A percentile compares a stretch with the other conserved stretches of the same genome.
phyloP scores from a whole-genome alignment of 805 yeast genomes.

The Candida awuae region DNA sequence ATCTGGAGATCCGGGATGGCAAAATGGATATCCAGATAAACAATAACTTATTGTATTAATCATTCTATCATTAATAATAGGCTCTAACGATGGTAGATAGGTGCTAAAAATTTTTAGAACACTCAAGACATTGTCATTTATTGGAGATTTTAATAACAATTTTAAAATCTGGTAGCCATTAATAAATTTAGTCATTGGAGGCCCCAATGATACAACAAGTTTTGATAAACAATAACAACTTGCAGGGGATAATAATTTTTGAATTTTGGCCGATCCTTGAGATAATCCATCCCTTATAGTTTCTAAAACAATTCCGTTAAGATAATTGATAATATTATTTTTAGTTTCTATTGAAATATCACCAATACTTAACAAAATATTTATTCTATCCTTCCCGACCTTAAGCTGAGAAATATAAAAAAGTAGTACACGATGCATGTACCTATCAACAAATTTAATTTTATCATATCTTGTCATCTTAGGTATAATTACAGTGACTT shows the following conservation, averaged over 20 bases:
- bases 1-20: conserved; percentile 81
- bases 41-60: conserved; percentile 66
- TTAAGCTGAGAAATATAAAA: conserved; percentile 74
- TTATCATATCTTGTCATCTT: conserved; percentile 73
- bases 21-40: conserved; percentile 72
- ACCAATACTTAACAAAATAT: conserved; percentile 76
- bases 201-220: conserved; percentile 83
- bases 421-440: conserved; percentile 69
- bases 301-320: conserved; percentile 82
- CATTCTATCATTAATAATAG: conserved; percentile 61
- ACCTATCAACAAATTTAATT: conserved; percentile 65
- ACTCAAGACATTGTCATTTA: conserved; percentile 75
- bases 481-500: conserved; percentile 79
- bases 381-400: conserved; percentile 61
- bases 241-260: conserved; percentile 75
- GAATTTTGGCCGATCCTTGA: conserved; percentile 46
- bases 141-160: conserved; percentile 71
- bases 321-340: conserved; percentile 75
- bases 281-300: conserved; percentile 73
- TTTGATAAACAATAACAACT: conserved; percentile 84
- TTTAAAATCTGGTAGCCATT: conserved; percentile 70
- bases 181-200: conserved; percentile 82
- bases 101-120: conserved; percentile 60
- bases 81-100: conserved; percentile 73
- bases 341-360: conserved; percentile 73